phyloP scores from a whole-genome alignment of 495 filamentous ascomycete species.

The Lichina pygmaea region DNA sequence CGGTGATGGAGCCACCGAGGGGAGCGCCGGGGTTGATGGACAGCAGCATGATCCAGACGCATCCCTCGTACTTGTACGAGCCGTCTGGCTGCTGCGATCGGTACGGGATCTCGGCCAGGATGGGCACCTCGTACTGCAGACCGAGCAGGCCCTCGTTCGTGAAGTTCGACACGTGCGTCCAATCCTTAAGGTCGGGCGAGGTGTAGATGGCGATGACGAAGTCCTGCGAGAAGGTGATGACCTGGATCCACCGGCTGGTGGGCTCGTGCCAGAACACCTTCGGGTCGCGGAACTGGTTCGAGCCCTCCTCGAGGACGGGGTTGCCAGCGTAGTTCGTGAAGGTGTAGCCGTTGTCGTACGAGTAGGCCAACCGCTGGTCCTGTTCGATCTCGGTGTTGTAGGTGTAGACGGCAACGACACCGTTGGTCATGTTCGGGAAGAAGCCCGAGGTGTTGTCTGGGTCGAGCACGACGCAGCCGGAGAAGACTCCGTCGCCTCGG shows the following conservation, averaged over 20 bases:
- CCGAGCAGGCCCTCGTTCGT: conserved; percentile 22
- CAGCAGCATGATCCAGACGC: conserved; percentile 21
- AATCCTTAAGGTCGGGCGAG: conserved; percentile 23
- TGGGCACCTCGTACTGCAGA: conserved; percentile 31
- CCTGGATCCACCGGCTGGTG: conserved; percentile 21
- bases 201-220: conserved; percentile 26
- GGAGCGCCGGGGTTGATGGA: conserved; percentile 31
- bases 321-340: conserved; percentile 24
- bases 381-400: conserved; percentile 16
- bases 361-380: conserved; percentile 29
- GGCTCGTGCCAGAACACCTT: conserved; percentile 24
- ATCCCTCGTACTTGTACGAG: neutral
- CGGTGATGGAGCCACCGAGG: conserved; percentile 20
- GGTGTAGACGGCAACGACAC: conserved; percentile 29
- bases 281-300: conserved; percentile 28
- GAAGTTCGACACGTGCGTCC: conserved; percentile 27
- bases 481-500: conserved; percentile 22
- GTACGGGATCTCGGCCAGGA: conserved; percentile 19
- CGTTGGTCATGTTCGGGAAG: conserved; percentile 20
- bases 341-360: conserved; percentile 24
- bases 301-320: conserved; percentile 19
- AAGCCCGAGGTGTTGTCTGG: conserved; percentile 29
- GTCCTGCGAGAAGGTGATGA: conserved; percentile 19
- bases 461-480: conserved; percentile 24
- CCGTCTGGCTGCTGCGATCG: conserved; percentile 7